Evolutionary conservation across 352 stramenopile species (phyloP).

Genomic region (Lagenidium giganteum): DNA sequence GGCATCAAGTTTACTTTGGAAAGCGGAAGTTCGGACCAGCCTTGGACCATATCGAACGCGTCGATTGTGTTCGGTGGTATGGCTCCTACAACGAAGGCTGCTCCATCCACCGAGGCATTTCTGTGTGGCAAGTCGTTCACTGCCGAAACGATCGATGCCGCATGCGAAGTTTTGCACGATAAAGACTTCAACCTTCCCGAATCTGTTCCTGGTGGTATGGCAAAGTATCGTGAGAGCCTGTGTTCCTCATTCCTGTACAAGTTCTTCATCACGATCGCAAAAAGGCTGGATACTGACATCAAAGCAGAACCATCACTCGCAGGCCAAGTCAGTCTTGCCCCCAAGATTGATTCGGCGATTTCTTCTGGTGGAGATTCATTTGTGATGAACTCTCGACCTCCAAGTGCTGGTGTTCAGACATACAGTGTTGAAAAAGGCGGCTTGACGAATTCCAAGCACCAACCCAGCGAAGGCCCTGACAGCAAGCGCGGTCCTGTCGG

Average conservation of each 20-base stretch:
- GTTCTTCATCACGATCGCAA: slow-evolving; percentile 83
- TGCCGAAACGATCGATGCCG: slow-evolving; percentile 72
- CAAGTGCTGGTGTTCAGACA: slow-evolving; percentile 46
- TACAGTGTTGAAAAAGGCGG: slow-evolving; percentile 61
- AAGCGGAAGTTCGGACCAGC: slow-evolving; percentile 47
- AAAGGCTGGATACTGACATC: slow-evolving; percentile 45
- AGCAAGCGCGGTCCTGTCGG: slow-evolving; percentile 74
- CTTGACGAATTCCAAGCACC: slow-evolving; percentile 58
- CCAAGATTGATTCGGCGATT: slow-evolving; percentile 27
- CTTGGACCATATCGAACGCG: slow-evolving; percentile 65
- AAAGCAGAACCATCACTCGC: slow-evolving; percentile 12
- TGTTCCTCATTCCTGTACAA: slow-evolving; percentile 95
- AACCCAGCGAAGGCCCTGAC: slow-evolving; percentile 27
- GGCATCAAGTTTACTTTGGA: slow-evolving; percentile 88
- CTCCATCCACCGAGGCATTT: slow-evolving; percentile 44
- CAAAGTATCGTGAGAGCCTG: slow-evolving; percentile 92
- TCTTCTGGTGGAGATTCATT: slow-evolving; percentile 55
- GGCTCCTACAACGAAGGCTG: slow-evolving; percentile 60
- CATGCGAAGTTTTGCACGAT: slow-evolving; percentile 72
- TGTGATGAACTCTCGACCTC: slow-evolving; percentile 41
- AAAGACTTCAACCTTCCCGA: slow-evolving; percentile 90
- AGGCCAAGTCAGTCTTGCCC: no score
- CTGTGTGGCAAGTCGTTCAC: slow-evolving; percentile 83
- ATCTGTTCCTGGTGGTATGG: slow-evolving; percentile 91
- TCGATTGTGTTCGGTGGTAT: slow-evolving; percentile 68